Base-by-base conservation (phyloP, 2,329 filamentous ascomycete species). In the Paracorniculantispora psalliotae region DNA sequence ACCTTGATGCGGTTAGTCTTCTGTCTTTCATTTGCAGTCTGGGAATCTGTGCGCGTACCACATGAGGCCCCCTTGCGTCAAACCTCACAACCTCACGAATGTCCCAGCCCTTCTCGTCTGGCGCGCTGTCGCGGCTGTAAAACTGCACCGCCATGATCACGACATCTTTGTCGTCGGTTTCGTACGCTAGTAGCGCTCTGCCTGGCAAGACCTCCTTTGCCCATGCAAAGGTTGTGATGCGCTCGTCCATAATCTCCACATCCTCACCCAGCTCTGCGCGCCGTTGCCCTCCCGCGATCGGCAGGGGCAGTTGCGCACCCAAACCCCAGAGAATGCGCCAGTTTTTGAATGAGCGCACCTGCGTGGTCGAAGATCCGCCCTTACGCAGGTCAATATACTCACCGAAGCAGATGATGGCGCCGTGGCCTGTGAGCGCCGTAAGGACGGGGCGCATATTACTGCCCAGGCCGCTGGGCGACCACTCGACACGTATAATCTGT, bases 381-480 rank as follows among this genome's bases (percentile, higher is more conserved):
- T 67, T 67, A 26, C 65, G 62, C 2, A 63, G 58, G 21, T 73
- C 72, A 15, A 69, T 66, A 39, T 73, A 65, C 65, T 85, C 82
- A 19, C 82, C 82, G 47, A 84, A 78, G 17, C 81, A 71, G 17
- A 78, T 71, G 25, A 86, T 64, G 51, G 73, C 72, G 1, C 83
- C 83, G 1, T 74, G 76, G 9, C 79, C 79, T 1, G 78, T 78
- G 62, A 85, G 67, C 4, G 79, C 78, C 15, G 72, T 76, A 35
- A 86, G 70, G 5, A 84, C 75, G 1, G 82, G 77, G 1, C 83
- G 75, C 8, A 75, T 67, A 64, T 84, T 83, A 43, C 76, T 75
- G 1, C 83, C 82, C n/a, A 86, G 68, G 1, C 80, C 81, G n/a
- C 70, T 71, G 0, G 82, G 82, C n/a, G 82, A 85, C 83, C 83